Evolutionary conservation across 768 basidiomycete genomes (phyloP).

Genomic region (Naganishia kalamii): DNA sequence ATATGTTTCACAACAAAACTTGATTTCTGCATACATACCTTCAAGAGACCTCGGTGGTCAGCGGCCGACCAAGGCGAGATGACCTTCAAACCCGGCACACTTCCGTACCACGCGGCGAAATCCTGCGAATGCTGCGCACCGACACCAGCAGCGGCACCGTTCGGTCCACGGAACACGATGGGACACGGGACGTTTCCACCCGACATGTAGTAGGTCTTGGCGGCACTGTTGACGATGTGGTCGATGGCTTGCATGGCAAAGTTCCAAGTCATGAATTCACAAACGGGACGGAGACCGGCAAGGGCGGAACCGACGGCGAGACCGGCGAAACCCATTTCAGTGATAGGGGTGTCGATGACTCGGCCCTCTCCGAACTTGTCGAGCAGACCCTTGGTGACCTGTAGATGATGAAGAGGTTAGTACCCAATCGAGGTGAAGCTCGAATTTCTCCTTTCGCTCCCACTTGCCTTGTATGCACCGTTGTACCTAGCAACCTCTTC

Average conservation of each 20-base stretch:
- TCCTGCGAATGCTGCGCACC: conserved; percentile 97
- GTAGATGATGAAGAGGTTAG: background rate
- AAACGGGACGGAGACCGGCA: conserved; percentile 88
- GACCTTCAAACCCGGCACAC: conserved; percentile 90
- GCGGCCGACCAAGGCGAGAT: conserved; percentile 97
- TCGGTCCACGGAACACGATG: conserved; percentile 98
- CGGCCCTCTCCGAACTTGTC: conserved; percentile 99
- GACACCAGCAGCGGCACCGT: conserved; percentile 95
- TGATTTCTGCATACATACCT: conserved; percentile 53
- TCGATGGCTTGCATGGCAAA: conserved; percentile 99
- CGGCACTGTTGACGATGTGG: conserved; percentile 99
- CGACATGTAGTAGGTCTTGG: conserved; percentile 99
- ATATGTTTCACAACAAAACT: background rate
- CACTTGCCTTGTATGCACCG: conserved; percentile 47
- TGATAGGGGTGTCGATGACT: conserved; percentile 70
- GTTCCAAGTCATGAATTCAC: conserved; percentile 99
- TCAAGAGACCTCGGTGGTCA: conserved; percentile 96
- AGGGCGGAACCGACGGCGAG: conserved; percentile 90
- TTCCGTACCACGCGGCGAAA: conserved; percentile 76
- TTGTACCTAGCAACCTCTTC: conserved; percentile 99
- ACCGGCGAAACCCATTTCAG: conserved; percentile 98
- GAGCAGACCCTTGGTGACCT: conserved; percentile 96
- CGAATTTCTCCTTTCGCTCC: background rate
- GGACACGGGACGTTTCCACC: conserved; percentile 98
- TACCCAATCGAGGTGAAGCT: background rate